Evolutionary conservation across 2,329 filamentous ascomycete genomes (phyloP), one percentile per base, ranked within the genome.

Genomic region (Fusarium ramigenum): DNA sequence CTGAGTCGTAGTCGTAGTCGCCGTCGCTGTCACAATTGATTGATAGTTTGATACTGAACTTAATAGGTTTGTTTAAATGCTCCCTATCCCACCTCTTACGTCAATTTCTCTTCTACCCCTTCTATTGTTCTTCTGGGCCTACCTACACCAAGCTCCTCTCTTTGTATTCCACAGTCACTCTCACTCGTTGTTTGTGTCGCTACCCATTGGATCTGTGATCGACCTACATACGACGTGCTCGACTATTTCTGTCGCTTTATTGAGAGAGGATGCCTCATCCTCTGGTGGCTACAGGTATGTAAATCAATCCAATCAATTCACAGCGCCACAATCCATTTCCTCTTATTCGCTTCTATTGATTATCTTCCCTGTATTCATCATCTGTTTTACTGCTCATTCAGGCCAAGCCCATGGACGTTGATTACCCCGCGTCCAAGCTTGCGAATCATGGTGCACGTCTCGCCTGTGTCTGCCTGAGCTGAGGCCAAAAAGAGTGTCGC

Each of bases 401-500:
- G 61, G 44, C 62, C 50, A 66, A 58, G 57, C 28, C 63, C 47
- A 42, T 47, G 34, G 43, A 49, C 44, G 21, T 66, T 68, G 66
- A 44, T 66, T 75, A 75, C 75, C 75, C 75, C 75, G 75, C 75
- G 72, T 65, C 58, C 52, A 58, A 40, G 64, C 66, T 73, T 77
- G 75, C 71, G 71, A 73, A 77, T 76, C 75, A 77, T 54, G 52
- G 64, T 36, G 68, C 60, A 64, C 44, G 49, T 61, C 44, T 56
- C 60, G n/a, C 34, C 42, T 54, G 28, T 49, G 59, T 25, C 63
- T 69, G 69, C 72, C 66, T 73, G 69, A 64, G 66, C 65, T 69
- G 47, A 47, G 50, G 57, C 44, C 69, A 57, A 65, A 58, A 58
- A 63, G 47, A n/a, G 54, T 47, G 60, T 77, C 66, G 74, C 71